Evolutionary conservation across 495 filamentous ascomycete genomes (phyloP).

Genomic region (Daldinia grandis): DNA sequence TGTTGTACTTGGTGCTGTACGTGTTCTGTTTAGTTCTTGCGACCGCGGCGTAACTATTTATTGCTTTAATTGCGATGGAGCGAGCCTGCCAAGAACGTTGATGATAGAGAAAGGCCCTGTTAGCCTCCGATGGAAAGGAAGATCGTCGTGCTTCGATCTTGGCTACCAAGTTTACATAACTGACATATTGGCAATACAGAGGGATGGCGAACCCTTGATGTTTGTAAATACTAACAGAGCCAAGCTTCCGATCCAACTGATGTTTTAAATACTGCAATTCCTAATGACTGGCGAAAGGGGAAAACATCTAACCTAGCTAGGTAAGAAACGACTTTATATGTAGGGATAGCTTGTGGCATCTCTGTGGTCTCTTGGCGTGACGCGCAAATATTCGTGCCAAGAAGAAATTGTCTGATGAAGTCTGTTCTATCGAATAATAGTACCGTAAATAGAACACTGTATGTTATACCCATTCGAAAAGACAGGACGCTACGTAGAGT

Average conservation of each 20-base stretch:
- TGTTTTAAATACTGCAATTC: slow-evolving; percentile 41
- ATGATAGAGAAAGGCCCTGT: slow-evolving; percentile 24
- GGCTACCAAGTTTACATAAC: slow-evolving; percentile 19
- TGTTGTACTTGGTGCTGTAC: background rate
- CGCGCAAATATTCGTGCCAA: slow-evolving; percentile 37
- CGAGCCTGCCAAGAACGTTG: slow-evolving; percentile 25
- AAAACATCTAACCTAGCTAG: slow-evolving; percentile 13
- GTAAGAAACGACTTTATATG: too few relatives aligned
- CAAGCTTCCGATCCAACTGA: slow-evolving; percentile 43
- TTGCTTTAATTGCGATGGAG: slow-evolving; percentile 22
- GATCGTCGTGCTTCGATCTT: slow-evolving; percentile 24
- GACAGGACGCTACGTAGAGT: slow-evolving; percentile 11
- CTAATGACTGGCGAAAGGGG: slow-evolving; percentile 22
- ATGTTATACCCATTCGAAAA: slow-evolving; percentile 6
- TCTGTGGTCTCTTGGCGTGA: slow-evolving; percentile 36
- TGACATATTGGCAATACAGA: slow-evolving; percentile 7
- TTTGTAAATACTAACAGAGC: slow-evolving; percentile 23
- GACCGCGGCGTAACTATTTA: background rate
- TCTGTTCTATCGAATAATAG: background rate
- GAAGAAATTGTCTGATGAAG: slow-evolving; percentile 33
- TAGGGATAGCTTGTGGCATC: slow-evolving; percentile 27
- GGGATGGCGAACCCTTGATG: slow-evolving; percentile 17
- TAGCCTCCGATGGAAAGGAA: slow-evolving; percentile 13
- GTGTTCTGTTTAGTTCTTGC: background rate
- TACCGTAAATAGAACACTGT: slow-evolving; percentile 14